Percentiles rank a stretch among this genome's conserved stretches.
Conservation (phyloP, 345 rosid species). For the Lepidium sativum region DNA sequence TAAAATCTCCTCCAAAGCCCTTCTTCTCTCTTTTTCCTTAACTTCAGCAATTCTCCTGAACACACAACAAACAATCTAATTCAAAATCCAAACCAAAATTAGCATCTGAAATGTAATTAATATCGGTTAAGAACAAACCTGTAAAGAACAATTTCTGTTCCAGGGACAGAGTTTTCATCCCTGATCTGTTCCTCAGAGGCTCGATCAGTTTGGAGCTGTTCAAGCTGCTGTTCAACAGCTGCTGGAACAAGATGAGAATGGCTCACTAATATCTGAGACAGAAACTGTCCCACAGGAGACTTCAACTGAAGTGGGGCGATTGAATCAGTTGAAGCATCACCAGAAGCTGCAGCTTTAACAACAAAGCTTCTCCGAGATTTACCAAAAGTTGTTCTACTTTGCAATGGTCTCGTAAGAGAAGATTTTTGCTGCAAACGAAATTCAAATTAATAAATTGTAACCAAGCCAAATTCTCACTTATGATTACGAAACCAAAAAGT, state of each 20-base stretch:
- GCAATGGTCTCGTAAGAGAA: slow-evolving; percentile 9
- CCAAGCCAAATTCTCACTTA: neutral
- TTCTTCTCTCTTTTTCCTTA: slow-evolving; percentile 77
- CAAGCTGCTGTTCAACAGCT: slow-evolving; percentile 91
- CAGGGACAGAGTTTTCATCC: slow-evolving; percentile 52
- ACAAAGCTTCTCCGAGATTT: slow-evolving; percentile 38
- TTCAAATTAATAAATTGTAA: neutral
- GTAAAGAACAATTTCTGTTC: slow-evolving; percentile 70
- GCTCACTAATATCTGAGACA: slow-evolving; percentile 66
- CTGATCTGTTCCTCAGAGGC: slow-evolving; percentile 49
- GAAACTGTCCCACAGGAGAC: slow-evolving; percentile 84
- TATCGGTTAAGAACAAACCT: slow-evolving; percentile 37
- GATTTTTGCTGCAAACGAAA: neutral
- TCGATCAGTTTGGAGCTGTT: slow-evolving; percentile 80
- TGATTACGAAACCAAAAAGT: neutral
- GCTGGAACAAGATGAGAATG: slow-evolving; percentile 97
- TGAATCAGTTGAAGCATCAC: slow-evolving; percentile 40
- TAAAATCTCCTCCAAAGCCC: slow-evolving; percentile 77
- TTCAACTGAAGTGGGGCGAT: slow-evolving; percentile 82
- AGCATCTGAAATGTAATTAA: neutral
- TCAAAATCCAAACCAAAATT: neutral
- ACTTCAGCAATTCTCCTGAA: slow-evolving; percentile 94
- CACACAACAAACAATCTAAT: neutral
- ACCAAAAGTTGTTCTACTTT: slow-evolving; percentile 20
- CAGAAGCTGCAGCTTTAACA: slow-evolving; percentile 60